Percentiles rank a stretch among this genome's conserved stretches.
phyloP scores from a whole-genome alignment of 805 yeast species.

The Schizosaccharomyces japonicus region DNA sequence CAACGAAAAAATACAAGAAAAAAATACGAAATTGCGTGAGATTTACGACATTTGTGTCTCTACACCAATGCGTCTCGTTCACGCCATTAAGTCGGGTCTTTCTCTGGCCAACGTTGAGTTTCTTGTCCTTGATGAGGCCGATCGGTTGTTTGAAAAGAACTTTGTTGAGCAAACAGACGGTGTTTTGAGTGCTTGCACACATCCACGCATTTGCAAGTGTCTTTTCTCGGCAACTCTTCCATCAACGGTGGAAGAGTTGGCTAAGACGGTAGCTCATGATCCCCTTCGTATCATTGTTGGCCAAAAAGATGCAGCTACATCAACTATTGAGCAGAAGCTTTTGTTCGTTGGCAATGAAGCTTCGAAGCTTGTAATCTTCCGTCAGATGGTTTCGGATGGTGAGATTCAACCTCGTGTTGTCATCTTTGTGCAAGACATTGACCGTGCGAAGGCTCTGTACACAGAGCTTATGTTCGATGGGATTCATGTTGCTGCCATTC shows the following conservation, averaged over 20 bases:
- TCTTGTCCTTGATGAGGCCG: slow-evolving; percentile 85
- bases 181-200: slow-evolving; percentile 35
- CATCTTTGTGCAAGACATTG: slow-evolving; percentile 72
- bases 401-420: slow-evolving; percentile 81
- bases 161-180: slow-evolving; percentile 81
- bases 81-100: slow-evolving; percentile 39
- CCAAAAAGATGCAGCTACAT: slow-evolving; percentile 77
- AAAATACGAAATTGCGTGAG: slow-evolving; percentile 29
- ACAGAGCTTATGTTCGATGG: slow-evolving; percentile 83
- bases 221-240: slow-evolving; percentile 93
- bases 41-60: slow-evolving; percentile 57
- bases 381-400: slow-evolving; percentile 62
- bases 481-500: slow-evolving; percentile 82
- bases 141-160: slow-evolving; percentile 65
- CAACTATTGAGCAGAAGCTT: slow-evolving; percentile 57
- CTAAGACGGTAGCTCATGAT: slow-evolving; percentile 59
- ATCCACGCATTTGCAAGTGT: slow-evolving; percentile 31
- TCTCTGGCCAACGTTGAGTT: slow-evolving; percentile 45
- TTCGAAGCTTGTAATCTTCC: slow-evolving; percentile 77
- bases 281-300: slow-evolving; percentile 77
- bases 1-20: slow-evolving; percentile 32
- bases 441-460: slow-evolving; percentile 83
- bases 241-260: slow-evolving; percentile 72
- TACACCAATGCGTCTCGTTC: slow-evolving; percentile 75
- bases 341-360: slow-evolving; percentile 80